Evolutionary conservation across 768 basidiomycete species (phyloP), one percentile per base, ranked within the genome.

Genomic region (Rhizopogon vesiculosus): DNA sequence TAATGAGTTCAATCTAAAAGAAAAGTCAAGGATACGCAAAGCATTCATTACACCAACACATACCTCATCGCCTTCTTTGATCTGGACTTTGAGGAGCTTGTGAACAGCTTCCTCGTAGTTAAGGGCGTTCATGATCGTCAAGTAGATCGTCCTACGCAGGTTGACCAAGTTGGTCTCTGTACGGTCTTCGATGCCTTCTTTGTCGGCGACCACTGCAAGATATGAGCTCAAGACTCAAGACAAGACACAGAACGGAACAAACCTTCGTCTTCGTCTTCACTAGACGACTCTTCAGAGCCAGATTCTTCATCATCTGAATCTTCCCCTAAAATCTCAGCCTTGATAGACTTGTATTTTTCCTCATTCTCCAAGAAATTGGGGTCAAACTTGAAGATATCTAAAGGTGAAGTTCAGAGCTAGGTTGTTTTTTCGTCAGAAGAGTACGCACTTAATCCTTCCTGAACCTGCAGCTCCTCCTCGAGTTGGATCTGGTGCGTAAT

Each of bases 41-140:
- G 18, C 18, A 19, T 38, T 2, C 3, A 16, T 2, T 7, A 42
- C 8, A 56, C 13, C 16, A 2, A 15, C 49, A 71, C 76, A 53
- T 66, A 96, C 95, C 86, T 99, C 97, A 71, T 97, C 85, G 1
- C 96, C 97, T 66, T 95, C 93, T 53, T 84, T 77, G 13, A 98
- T 74, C 62, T 96, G 89, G 22, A 99, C 84, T 71, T 96, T 98
- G 66, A 98, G 82, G 29, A 99, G 73, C 68, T 99, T 99, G 73
- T 99, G 97, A 0, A 98, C 95, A 0, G 96, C 96, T 84, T 99
- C 97, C 71, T 99, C 97, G 68, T 93, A 97, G 70, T 92, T 94
- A 56, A 98, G 79, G 44, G 94, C 93, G 66, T 98, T 98, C 96
- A 98, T 98, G 77, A 98, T 96, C 0, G 97, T 97, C 60, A 99